Percentiles rank a stretch among this genome's conserved stretches.
Evolutionary conservation across 805 yeast species (phyloP).

Genomic region (Saccharomycopsis vini): DNA sequence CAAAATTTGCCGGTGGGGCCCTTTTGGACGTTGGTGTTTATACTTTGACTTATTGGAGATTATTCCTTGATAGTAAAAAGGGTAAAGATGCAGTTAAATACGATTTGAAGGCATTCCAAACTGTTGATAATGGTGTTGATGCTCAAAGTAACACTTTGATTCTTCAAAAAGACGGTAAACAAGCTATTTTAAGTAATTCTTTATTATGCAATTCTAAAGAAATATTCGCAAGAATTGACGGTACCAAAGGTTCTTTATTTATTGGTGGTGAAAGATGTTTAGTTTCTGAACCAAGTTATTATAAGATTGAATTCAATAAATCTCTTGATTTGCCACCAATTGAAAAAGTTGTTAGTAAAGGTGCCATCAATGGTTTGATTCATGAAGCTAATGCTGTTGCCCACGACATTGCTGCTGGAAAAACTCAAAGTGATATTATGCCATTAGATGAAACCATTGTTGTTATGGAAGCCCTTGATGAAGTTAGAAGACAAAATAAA

Average conservation of each 20-base stretch:
- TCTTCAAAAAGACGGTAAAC: conserved; percentile 33
- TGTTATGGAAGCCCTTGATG: conserved; percentile 42
- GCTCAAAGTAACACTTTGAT: conserved; percentile 31
- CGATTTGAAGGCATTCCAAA: conserved; percentile 26
- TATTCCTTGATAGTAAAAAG: conserved; percentile 29
- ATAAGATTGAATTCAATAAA: conserved; percentile 26
- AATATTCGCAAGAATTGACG: conserved; percentile 10
- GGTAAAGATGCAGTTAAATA: conserved; percentile 23
- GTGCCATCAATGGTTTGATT: conserved; percentile 40
- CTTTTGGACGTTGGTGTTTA: conserved; percentile 49
- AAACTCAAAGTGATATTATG: conserved; percentile 28
- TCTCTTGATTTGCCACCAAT: conserved; percentile 22
- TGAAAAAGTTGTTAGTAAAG: conserved; percentile 27
- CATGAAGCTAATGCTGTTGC: conserved; percentile 51
- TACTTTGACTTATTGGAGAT: conserved; percentile 37
- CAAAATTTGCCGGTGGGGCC: conserved; percentile 46
- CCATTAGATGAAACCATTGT: conserved; percentile 39
- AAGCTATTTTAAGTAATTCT: conserved; percentile 31
- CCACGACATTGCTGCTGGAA: conserved; percentile 33
- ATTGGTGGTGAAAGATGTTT: conserved; percentile 16
- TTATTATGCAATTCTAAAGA: conserved; percentile 4
- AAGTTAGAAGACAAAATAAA: conserved; percentile 34
- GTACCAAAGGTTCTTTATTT: conserved; percentile 12
- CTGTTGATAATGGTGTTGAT: conserved; percentile 37
- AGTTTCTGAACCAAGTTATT: conserved; percentile 23